These are phyloP conservation scores for Anaeramoeba flamelloides DNA, from an alignment of 78 protist species.

Conservation along the genomic window DNA sequence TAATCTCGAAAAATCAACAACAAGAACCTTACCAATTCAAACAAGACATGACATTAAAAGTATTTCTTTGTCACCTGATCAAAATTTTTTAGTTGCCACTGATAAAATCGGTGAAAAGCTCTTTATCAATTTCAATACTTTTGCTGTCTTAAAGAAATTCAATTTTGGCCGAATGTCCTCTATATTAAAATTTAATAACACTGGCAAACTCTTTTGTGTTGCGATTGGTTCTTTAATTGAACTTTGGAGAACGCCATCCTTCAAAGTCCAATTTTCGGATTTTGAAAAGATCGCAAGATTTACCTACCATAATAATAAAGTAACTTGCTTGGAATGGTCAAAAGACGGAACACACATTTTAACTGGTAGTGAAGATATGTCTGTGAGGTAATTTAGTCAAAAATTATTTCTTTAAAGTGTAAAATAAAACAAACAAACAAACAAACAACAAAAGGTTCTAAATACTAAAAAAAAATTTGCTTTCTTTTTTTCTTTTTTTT, in stretches of 20 bases:
- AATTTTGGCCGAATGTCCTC: not conserved
- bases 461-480: too few species aligned
- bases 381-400: not conserved
- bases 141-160: not conserved
- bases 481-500: too few species aligned
- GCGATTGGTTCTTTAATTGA: not conserved
- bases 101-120: not conserved
- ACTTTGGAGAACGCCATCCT: not conserved
- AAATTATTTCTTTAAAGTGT: not conserved
- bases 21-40: not conserved
- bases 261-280: not conserved
- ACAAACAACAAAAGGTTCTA: too few species aligned
- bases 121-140: not conserved
- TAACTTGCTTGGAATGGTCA: not conserved
- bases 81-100: not conserved
- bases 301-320: not conserved
- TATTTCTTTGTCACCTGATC: not conserved
- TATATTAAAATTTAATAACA: not conserved
- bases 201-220: not conserved
- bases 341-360: not conserved
- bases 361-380: not conserved
- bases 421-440: too few species aligned
- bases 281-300: not conserved
- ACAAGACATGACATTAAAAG: not conserved
- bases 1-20: conserved; percentile 38